phyloP scores from a whole-genome alignment of 345 rosid species.

The Populus tremula region DNA sequence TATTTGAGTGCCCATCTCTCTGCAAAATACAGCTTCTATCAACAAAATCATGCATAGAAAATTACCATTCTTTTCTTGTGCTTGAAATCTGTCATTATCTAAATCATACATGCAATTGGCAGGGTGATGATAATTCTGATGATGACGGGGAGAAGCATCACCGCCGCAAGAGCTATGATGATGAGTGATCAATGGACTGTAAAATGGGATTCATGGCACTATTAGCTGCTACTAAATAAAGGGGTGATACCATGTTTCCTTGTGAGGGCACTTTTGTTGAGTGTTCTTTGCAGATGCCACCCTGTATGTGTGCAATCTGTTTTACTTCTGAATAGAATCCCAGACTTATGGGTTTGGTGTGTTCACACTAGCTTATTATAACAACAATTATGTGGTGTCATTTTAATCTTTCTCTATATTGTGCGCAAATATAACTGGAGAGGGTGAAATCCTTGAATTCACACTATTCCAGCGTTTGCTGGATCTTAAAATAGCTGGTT shows the following conservation, averaged over 20 bases:
- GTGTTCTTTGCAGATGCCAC: neutral
- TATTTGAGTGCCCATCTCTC: no score
- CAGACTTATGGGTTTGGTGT: neutral
- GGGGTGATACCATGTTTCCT: constrained; percentile 31
- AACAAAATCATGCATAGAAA: neutral
- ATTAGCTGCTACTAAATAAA: constrained; percentile 45
- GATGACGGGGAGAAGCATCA: constrained; percentile 58
- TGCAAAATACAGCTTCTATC: neutral
- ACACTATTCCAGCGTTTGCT: no score
- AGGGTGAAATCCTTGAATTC: no score
- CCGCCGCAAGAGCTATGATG: constrained; percentile 52
- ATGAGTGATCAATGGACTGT: constrained; percentile 40
- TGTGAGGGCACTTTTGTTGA: neutral
- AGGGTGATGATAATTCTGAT: constrained; percentile 60
- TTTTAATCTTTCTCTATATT: neutral
- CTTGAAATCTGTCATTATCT: neutral
- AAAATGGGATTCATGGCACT: constrained; percentile 33
- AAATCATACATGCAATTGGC: constrained; percentile 17
- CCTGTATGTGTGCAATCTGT: neutral
- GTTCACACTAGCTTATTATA: neutral
- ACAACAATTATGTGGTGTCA: neutral
- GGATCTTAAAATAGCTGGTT: no score
- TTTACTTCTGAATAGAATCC: neutral
- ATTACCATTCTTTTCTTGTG: neutral
- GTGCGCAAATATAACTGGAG: no score